Conservation (phyloP, 257 asterid genomes). For the Asclepias syriaca region DNA sequence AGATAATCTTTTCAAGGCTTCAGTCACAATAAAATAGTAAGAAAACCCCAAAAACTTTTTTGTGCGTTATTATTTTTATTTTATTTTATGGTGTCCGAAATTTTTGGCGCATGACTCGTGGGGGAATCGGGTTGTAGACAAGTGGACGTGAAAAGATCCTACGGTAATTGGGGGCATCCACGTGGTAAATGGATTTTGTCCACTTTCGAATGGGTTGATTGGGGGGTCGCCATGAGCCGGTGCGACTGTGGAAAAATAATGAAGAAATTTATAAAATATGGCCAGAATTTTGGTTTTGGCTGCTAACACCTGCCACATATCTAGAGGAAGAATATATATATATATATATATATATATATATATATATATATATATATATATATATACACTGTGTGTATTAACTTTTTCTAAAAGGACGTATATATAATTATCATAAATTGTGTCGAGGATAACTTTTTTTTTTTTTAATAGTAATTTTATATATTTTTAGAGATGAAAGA, state of each 20-base stretch:
- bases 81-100: too few species aligned
- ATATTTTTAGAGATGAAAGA: too few species aligned
- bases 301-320: conserved; percentile 1
- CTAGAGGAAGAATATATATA: not conserved
- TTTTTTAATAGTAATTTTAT: too few species aligned
- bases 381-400: not conserved
- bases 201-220: not conserved
- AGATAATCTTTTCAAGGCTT: conserved; percentile 3
- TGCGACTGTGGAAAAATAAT: conserved; percentile 15
- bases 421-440: too few species aligned
- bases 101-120: not conserved
- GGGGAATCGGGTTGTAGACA: not conserved
- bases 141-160: not conserved
- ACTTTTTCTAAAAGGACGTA: not conserved
- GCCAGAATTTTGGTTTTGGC: conserved; percentile 1
- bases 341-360: too few species aligned
- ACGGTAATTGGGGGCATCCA: conserved; percentile 3
- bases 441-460: too few species aligned
- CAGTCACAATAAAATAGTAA: not conserved
- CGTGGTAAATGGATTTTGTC: conserved; percentile 9
- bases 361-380: too few species aligned
- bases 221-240: conserved; percentile 11
- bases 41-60: too few species aligned
- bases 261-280: not conserved
- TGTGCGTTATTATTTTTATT: not conserved